phyloP scores from a whole-genome alignment of 331 rosid species.

The Dryas integrifolia region DNA sequence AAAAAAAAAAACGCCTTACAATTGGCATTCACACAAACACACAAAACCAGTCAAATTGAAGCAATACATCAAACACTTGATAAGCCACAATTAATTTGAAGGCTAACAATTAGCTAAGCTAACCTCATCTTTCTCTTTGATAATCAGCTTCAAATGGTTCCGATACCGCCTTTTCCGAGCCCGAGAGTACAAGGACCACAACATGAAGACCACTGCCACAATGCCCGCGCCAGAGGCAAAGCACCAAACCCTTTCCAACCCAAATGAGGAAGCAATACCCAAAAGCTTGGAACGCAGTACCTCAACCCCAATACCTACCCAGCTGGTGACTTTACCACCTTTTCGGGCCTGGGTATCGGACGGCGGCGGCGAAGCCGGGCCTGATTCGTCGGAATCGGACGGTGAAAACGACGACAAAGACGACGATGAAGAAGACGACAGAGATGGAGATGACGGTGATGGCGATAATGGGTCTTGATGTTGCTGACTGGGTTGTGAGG shows the following conservation, averaged over 20 bases:
- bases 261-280: conserved; percentile 29
- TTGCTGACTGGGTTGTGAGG: not conserved
- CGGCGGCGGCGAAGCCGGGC: conserved; percentile 16
- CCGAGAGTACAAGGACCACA: conserved; percentile 41
- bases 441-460: conserved; percentile 9
- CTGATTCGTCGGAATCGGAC: conserved; percentile 44
- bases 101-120: conserved; percentile 15
- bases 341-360: conserved; percentile 29
- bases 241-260: conserved; percentile 33
- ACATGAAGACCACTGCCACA: conserved; percentile 23
- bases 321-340: conserved; percentile 22
- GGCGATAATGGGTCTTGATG: conserved; percentile 19
- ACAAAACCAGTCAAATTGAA: not conserved
- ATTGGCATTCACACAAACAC: conserved; percentile 19
- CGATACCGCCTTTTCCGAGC: conserved; percentile 33
- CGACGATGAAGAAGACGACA: conserved; percentile 13
- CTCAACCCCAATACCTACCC: conserved; percentile 41
- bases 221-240: conserved; percentile 36
- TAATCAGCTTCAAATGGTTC: conserved; percentile 28
- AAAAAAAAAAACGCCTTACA: no score
- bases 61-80: conserved; percentile 18
- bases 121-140: conserved; percentile 66
- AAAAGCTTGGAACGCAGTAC: conserved; percentile 46
- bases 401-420: conserved; percentile 32
- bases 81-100: not conserved